Evolutionary conservation across 2,329 filamentous ascomycete species (phyloP).

Genomic region (Aspergillus sp.): DNA sequence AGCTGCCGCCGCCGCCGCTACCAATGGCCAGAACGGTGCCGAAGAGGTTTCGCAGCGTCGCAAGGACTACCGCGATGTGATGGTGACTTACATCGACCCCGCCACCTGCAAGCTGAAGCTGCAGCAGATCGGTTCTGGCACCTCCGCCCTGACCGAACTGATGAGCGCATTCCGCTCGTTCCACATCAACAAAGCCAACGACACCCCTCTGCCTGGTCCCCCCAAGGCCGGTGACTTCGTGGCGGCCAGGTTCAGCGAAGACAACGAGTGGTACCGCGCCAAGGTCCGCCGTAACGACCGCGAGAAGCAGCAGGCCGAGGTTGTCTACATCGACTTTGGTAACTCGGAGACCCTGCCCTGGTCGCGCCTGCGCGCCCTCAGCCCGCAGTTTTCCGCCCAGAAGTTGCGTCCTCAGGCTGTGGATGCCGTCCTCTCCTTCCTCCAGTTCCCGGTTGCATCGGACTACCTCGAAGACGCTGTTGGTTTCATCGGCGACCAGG

Average conservation of each 20-base stretch:
- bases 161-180: constrained; percentile 90
- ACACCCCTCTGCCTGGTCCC: constrained; percentile 61
- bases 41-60: constrained; percentile 57
- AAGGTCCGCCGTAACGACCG: constrained; percentile 89
- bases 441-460: constrained; percentile 74
- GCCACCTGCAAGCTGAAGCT: constrained; percentile 76
- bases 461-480: constrained; percentile 82
- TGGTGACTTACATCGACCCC: constrained; percentile 80
- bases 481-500: constrained; percentile 65
- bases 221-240: constrained; percentile 91
- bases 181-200: constrained; percentile 78
- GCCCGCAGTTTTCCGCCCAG: constrained; percentile 68
- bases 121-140: constrained; percentile 82
- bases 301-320: constrained; percentile 77
- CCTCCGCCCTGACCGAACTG: constrained; percentile 72
- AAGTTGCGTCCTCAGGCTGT: constrained; percentile 81
- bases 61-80: constrained; percentile 89
- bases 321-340: constrained; percentile 93
- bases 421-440: constrained; percentile 78
- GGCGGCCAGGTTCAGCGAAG: constrained; percentile 80
- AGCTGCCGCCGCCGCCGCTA: constrained; percentile 13
- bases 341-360: constrained; percentile 87
- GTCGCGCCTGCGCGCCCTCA: constrained; percentile 73
- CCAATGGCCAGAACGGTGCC: constrained; percentile 43
- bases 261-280: constrained; percentile 91